Base-by-base conservation (phyloP, 345 rosid species). In the Rhizophora apiculata region DNA sequence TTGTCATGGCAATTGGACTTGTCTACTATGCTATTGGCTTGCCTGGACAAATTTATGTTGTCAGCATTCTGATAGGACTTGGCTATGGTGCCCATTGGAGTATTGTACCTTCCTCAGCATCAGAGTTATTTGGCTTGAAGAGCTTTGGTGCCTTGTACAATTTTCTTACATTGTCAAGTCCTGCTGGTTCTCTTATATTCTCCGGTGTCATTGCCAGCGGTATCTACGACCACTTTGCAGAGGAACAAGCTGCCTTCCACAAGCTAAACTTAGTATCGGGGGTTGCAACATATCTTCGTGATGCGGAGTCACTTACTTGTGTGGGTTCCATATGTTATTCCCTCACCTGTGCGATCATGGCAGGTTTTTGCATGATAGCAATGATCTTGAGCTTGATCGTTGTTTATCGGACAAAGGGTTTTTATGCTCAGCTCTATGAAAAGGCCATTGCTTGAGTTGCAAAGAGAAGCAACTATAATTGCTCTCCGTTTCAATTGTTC, bases 131-230 rank as follows among this genome's bases (percentile, higher is more conserved):
- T 22, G 95, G 90, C 43, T 66, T 90, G 70, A 88, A 87, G 72
- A 85, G 89, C 49, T 92, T 90, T 2, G 96, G 96, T 18, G 85
- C 87, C 34, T 76, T 90, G 62, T 90, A 87, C 69, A 92, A 87
- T 68, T 92, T 92, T 76, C 82, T 88, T 60, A 67, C 85, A 6
- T 69, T 77, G 31, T 84, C 87, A 57, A 72, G 60, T 59, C 89
- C 95, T 67, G 82, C 83, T 22, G 95, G 95, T 22, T 87, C 91
- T 58, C 85, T 88, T 15, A 48, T 89, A 61, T 92, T 92, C 79
- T 92, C 98, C 4, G 92, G 89, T 21, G 85, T 79, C 68, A 72
- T 92, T n/a, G 96, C 89, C 5, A 88, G 93, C 62, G 83, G 80
- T n/a, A 83, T 92, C 60, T 88, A 88, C 3, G 93, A 92, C 73